Percentiles rank a stretch among this genome's conserved stretches.
These are phyloP conservation scores for Colletotrichum kahawae DNA, from an alignment of 2,329 filamentous ascomycete species.

Conservation along the genomic window DNA sequence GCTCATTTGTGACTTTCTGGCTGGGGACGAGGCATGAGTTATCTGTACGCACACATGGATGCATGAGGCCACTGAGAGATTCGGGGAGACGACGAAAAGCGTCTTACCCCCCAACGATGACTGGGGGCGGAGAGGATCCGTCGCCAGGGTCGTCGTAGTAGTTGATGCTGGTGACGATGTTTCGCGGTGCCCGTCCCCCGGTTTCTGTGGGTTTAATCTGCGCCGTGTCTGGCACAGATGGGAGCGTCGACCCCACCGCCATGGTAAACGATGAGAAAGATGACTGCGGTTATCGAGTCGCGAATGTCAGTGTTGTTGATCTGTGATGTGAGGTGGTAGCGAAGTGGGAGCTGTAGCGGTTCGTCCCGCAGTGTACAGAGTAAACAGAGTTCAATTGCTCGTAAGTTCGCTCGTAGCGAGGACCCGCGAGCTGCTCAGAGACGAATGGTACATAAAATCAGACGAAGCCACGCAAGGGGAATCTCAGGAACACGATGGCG, in stretches of 20 bases:
- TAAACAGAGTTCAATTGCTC: neutral
- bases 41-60: neutral
- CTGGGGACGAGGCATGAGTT: slow-evolving; percentile 11
- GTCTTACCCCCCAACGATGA: slow-evolving; percentile 23
- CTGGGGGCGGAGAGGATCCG: slow-evolving; percentile 22
- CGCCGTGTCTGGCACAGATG: neutral
- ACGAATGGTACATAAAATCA: neutral
- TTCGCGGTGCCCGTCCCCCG: neutral
- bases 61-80: neutral
- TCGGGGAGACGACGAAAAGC: slow-evolving; percentile 1
- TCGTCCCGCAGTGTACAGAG: neutral
- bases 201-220: neutral
- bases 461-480: neutral
- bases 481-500: neutral
- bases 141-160: slow-evolving; percentile 25
- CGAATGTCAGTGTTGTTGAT: neutral
- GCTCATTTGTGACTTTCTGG: slow-evolving; percentile 66
- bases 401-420: neutral
- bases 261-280: neutral
- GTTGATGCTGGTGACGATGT: slow-evolving; percentile 21
- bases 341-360: neutral
- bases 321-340: neutral
- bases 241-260: neutral
- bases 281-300: neutral
- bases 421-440: neutral